Evolutionary conservation across 768 basidiomycete genomes (phyloP), one percentile per base, ranked within the genome.

Genomic region (Aureoboletus auriporus): DNA sequence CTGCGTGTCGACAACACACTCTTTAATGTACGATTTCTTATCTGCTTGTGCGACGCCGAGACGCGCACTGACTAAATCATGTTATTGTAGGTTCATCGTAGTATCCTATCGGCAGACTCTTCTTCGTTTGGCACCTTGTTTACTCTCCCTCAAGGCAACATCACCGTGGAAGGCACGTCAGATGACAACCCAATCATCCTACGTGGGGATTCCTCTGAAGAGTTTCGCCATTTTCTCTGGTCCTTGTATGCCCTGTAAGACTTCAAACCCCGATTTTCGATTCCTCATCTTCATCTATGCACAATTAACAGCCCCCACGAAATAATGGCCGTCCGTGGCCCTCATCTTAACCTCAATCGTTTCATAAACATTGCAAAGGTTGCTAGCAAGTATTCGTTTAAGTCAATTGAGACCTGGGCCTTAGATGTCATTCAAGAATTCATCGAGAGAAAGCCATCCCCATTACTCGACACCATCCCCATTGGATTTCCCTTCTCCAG

Each of bases 171-270:
- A 57, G 88, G 88, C 4, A 63, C 59, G 13, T 80, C 78, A 8
- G 87, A 89, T 57, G 75, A 76, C 23, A 76, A 79, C 49, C 86
- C 88, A 1, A 77, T 90, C 31, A 52, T 79, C 28, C 72, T 89
- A 29, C 64, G 65, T 2, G 86, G 86, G 1, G 84, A 89, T 51
- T 79, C 77, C 0, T 73, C 76, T 8, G 65, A 74, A 4, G 84
- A 89, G 62, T 89, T 90, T 60, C 75, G 77, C 42, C 76, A 83
- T 60, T 85, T 90, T 56, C 74, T 90, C 29, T 86, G 83, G 83
- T 80, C 80, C 1, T 65, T 89, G n/a, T 89, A 89, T 57, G 84
- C 86, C 7, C 59, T 84, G 86, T 87, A 57, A 67, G 84, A 63
- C 34, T 49, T 46, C 46, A 9, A 16, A 16, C 6, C 17, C 8